Percentiles rank a stretch among this genome's conserved stretches.
Evolutionary conservation across 2,329 filamentous ascomycete species (phyloP).

Genomic region (Sphaerulina vaccinii): DNA sequence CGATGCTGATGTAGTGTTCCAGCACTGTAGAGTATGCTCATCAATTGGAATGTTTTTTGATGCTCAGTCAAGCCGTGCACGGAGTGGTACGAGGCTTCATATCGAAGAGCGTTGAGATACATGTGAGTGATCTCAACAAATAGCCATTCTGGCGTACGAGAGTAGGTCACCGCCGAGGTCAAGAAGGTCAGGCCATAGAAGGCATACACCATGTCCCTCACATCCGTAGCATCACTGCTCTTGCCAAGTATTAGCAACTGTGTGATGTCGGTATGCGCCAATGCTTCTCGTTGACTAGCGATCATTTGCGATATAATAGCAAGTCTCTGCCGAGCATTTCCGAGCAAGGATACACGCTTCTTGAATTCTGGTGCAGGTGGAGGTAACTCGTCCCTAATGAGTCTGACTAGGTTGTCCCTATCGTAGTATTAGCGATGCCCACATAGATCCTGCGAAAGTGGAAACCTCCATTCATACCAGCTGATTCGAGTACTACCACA

Average conservation of each 20-base stretch:
- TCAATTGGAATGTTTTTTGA: slow-evolving; percentile 30
- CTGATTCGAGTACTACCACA: slow-evolving; percentile 24
- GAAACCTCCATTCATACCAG: no score
- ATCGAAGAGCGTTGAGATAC: slow-evolving; percentile 31
- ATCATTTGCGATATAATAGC: slow-evolving; percentile 36
- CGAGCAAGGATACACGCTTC: slow-evolving; percentile 31
- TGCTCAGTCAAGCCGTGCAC: slow-evolving; percentile 28
- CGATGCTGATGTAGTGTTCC: slow-evolving; percentile 33
- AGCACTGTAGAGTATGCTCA: slow-evolving; percentile 35
- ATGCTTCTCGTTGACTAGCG: slow-evolving; percentile 28
- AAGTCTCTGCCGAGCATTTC: slow-evolving; percentile 34
- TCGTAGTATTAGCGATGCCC: not conserved
- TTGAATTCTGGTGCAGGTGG: slow-evolving; percentile 25
- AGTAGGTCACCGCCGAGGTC: slow-evolving; percentile 30
- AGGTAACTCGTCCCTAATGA: slow-evolving; percentile 28
- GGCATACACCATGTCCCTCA: slow-evolving; percentile 34
- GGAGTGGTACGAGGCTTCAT: slow-evolving; percentile 27
- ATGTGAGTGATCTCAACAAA: slow-evolving; percentile 31
- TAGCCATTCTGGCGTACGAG: slow-evolving; percentile 22
- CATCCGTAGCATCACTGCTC: slow-evolving; percentile 32
- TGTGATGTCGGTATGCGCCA: slow-evolving; percentile 32
- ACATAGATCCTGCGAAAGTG: no score
- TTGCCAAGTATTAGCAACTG: slow-evolving; percentile 36
- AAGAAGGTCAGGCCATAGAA: slow-evolving; percentile 33
- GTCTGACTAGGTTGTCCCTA: slow-evolving; percentile 30